These are phyloP conservation scores for Trebouxia sp. DNA, from an alignment of 139 green algal genomes.

Conservation along the genomic window DNA sequence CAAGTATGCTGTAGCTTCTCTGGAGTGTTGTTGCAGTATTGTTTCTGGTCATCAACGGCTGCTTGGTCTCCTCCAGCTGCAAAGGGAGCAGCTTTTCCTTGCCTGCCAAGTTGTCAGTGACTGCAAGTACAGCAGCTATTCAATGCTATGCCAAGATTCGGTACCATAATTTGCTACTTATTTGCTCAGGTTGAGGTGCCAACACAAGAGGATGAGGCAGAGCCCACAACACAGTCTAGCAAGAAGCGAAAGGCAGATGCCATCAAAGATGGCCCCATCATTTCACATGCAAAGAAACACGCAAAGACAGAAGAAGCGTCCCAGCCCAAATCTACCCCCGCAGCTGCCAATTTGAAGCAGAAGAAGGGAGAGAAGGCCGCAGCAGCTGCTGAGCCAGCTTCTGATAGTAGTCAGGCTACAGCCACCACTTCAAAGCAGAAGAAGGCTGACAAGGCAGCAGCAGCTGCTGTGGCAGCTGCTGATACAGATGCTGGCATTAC, in stretches of 20 bases:
- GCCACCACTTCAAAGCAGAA: conserved; percentile 10
- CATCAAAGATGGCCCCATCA: neutral
- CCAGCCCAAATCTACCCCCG: conserved; percentile 3
- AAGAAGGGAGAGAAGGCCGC: conserved; percentile 18
- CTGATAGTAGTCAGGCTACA: conserved; percentile 19
- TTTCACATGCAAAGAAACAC: conserved; percentile 5
- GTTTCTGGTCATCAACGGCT: too few relatives aligned
- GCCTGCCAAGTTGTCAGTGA: too few relatives aligned
- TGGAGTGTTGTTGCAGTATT: too few relatives aligned
- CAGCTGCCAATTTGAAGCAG: conserved; percentile 24
- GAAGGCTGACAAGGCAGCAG: neutral
- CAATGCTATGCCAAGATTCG: too few relatives aligned
- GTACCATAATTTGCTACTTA: too few relatives aligned
- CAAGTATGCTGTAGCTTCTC: too few relatives aligned
- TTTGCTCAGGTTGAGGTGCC: neutral
- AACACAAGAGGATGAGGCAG: conserved; percentile 33
- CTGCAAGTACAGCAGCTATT: too few relatives aligned
- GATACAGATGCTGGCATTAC: neutral
- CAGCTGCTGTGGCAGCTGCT: conserved; percentile 12
- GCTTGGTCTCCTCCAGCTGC: too few relatives aligned
- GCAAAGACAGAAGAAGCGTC: conserved; percentile 11
- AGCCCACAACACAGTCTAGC: conserved; percentile 17
- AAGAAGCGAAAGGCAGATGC: neutral
- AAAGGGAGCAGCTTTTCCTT: too few relatives aligned
- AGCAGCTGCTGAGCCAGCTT: conserved; percentile 8